Conservation (phyloP, 2,329 filamentous ascomycete genomes). For the Pestalotiopsis sp. region DNA sequence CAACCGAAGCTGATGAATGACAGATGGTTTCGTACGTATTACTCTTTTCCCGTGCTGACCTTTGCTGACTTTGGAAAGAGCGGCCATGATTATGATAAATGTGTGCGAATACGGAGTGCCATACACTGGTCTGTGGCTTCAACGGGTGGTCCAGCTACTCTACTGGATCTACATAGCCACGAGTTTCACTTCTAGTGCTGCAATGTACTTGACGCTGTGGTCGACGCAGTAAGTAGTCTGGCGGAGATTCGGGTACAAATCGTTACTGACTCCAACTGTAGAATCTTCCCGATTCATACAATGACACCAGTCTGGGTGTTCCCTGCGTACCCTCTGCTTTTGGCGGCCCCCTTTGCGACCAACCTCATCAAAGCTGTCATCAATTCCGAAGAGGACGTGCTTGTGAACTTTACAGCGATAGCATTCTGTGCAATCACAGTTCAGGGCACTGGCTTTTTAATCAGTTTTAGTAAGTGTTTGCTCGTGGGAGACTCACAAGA, state of each 20-base stretch:
- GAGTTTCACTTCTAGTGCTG: conserved; percentile 68
- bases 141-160: conserved; percentile 61
- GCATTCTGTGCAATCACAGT: conserved; percentile 52
- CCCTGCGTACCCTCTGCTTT: conserved; percentile 78
- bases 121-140: conserved; percentile 65
- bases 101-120: conserved; percentile 75
- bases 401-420: conserved; percentile 47
- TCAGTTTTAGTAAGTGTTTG: conserved; percentile 52
- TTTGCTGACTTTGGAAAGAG: conserved; percentile 42
- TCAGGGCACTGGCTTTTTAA: conserved; percentile 59
- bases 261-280: conserved; percentile 22
- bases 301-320: conserved; percentile 93
- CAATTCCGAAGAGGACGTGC: conserved; percentile 24
- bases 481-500: background rate
- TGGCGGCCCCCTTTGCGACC: conserved; percentile 74
- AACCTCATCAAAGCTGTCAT: conserved; percentile 51
- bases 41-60: background rate
- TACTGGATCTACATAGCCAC: conserved; percentile 77
- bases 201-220: conserved; percentile 76
- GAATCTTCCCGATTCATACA: conserved; percentile 68
- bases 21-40: conserved; percentile 19
- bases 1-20: background rate
- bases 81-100: conserved; percentile 78
- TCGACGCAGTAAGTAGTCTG: conserved; percentile 51
- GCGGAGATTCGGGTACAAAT: background rate